A percentile compares a stretch with the other conserved stretches of the same genome.
Evolutionary conservation across 805 yeast genomes (phyloP).

Genomic region (Saccharomycopsis babjevae): DNA sequence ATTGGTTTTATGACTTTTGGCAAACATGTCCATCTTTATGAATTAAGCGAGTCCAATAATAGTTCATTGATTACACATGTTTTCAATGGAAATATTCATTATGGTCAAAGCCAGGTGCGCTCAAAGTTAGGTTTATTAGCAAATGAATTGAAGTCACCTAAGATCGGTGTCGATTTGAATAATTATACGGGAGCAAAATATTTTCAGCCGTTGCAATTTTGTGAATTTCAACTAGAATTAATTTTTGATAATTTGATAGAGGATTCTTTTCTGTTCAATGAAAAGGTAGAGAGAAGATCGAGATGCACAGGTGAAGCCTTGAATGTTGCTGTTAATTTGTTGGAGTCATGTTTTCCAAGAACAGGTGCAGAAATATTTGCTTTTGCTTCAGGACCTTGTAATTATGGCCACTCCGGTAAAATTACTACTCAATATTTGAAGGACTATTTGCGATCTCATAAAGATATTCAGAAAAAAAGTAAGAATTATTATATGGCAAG

Average conservation of each 20-base stretch:
- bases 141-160: slow-evolving; percentile 9
- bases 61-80: slow-evolving; percentile 29
- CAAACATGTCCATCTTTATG: slow-evolving; percentile 48
- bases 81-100: slow-evolving; percentile 49
- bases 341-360: slow-evolving; percentile 32
- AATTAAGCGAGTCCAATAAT: slow-evolving; percentile 29
- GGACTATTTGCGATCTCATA: slow-evolving; percentile 59
- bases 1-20: slow-evolving; percentile 54
- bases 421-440: slow-evolving; percentile 47
- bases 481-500: slow-evolving; percentile 26
- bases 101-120: slow-evolving; percentile 38
- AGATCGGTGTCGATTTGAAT: slow-evolving; percentile 1
- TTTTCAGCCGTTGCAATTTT: slow-evolving; percentile 35
- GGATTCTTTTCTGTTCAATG: slow-evolving; percentile 39
- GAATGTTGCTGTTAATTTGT: slow-evolving; percentile 33
- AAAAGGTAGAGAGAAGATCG: slow-evolving; percentile 35
- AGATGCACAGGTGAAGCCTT: slow-evolving; percentile 55
- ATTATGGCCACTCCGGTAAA: slow-evolving; percentile 48
- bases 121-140: slow-evolving; percentile 36
- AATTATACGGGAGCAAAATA: slow-evolving; percentile 29
- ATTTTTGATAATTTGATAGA: slow-evolving; percentile 39
- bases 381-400: slow-evolving; percentile 57
- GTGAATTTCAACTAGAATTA: slow-evolving; percentile 42
- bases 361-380: slow-evolving; percentile 45
- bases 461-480: slow-evolving; percentile 36